A percentile compares a stretch with the other conserved stretches of the same genome.
These are phyloP conservation scores for Fomitopsis pinicola DNA, from an alignment of 1,284 basidiomycete species.

Conservation along the genomic window DNA sequence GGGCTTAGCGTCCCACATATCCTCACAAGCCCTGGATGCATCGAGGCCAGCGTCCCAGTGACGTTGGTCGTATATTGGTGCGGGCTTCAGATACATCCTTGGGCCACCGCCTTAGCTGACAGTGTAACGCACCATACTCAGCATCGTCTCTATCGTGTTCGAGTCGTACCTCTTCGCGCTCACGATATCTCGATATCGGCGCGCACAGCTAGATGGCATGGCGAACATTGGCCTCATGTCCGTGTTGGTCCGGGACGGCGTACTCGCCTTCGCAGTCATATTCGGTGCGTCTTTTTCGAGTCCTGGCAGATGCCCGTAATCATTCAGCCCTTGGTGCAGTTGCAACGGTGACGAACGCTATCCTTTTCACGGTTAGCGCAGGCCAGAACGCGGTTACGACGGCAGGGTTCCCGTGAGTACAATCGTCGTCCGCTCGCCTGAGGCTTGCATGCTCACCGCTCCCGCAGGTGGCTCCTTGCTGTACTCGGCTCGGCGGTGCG, in stretches of 20 bases:
- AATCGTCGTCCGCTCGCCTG: neutral
- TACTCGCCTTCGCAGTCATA: slow-evolving; percentile 24
- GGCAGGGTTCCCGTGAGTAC: slow-evolving; percentile 24
- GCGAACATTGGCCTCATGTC: slow-evolving; percentile 25
- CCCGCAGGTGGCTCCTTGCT: slow-evolving; percentile 21
- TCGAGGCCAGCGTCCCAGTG: slow-evolving; percentile 20
- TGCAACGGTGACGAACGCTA: slow-evolving; percentile 23
- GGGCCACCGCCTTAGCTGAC: neutral
- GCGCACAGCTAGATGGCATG: slow-evolving; percentile 27
- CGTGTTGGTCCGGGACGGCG: slow-evolving; percentile 34
- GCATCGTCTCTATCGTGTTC: slow-evolving; percentile 30
- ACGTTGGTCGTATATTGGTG: slow-evolving; percentile 28
- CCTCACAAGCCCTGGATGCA: slow-evolving; percentile 20
- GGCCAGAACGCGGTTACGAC: slow-evolving; percentile 16
- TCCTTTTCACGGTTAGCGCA: slow-evolving; percentile 23
- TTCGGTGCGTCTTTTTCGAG: slow-evolving; percentile 17
- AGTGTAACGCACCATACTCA: slow-evolving; percentile 6
- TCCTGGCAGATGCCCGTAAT: neutral
- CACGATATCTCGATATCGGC: slow-evolving; percentile 29
- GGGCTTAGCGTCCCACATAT: slow-evolving; percentile 24
- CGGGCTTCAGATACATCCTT: neutral
- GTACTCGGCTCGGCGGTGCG: slow-evolving; percentile 21
- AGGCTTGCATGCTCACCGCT: neutral
- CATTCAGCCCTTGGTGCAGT: slow-evolving; percentile 8
- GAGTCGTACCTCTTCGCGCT: slow-evolving; percentile 33